phyloP scores from a whole-genome alignment of 345 rosid genomes.

The Moringa oleifera region DNA sequence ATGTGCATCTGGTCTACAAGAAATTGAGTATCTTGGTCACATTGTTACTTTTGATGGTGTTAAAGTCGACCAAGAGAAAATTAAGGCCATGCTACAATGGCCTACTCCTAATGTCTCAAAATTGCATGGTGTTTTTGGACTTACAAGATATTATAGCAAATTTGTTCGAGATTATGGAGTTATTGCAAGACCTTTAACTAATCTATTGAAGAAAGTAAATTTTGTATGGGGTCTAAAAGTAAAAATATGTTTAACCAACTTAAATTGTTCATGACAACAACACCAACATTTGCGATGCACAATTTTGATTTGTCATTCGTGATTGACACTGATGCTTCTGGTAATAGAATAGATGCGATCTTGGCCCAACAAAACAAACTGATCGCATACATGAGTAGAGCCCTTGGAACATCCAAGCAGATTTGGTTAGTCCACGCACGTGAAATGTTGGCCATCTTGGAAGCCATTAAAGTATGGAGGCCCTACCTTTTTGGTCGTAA shows the following conservation, averaged over 20 bases:
- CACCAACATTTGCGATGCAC: neutral
- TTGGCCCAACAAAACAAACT: neutral
- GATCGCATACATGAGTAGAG: too few relatives aligned
- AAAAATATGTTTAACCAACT: neutral
- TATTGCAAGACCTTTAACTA: slow-evolving; percentile 2
- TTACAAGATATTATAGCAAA: slow-evolving; percentile 4
- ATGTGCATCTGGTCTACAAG: neutral
- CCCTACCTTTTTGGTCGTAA: neutral
- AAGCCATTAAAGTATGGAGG: neutral
- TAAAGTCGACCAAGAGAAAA: neutral
- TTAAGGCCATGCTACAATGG: too few relatives aligned
- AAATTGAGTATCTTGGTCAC: slow-evolving; percentile 6
- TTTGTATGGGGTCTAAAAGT: slow-evolving; percentile 1
- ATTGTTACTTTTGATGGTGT: neutral
- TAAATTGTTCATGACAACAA: neutral
- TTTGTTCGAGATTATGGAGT: slow-evolving; percentile 2
- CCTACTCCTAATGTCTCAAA: neutral
- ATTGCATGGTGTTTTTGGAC: neutral
- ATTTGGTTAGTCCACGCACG: neutral
- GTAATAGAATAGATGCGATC: neutral
- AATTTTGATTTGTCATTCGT: neutral
- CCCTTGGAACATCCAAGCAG: neutral
- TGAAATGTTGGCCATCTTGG: too few relatives aligned
- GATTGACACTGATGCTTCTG: neutral
- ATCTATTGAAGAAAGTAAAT: slow-evolving; percentile 2